These are phyloP conservation scores for Fusarium goolgardi DNA, from an alignment of 2,329 filamentous ascomycete genomes.

Conservation along the genomic window DNA sequence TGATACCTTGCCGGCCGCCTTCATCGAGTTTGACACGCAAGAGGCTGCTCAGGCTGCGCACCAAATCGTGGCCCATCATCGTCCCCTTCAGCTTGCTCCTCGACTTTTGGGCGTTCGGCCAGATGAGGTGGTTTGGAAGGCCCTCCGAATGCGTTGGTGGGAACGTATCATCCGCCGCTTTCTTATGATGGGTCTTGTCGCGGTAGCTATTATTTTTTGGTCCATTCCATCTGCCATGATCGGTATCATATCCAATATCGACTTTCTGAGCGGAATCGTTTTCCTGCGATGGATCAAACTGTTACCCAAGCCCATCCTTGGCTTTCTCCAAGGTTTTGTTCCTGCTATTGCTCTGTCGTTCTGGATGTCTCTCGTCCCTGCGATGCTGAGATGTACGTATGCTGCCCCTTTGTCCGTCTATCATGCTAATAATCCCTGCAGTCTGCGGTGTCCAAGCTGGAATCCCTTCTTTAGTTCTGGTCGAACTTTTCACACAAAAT, in stretches of 20 bases:
- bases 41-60: slow-evolving; percentile 86
- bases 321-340: slow-evolving; percentile 85
- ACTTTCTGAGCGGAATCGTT: slow-evolving; percentile 72
- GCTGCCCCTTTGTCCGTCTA: accelerated
- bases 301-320: slow-evolving; percentile 77
- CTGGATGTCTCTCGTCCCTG: slow-evolving; percentile 86
- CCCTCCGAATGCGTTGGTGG: slow-evolving; percentile 87
- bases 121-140: slow-evolving; percentile 86
- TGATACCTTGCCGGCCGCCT: slow-evolving; percentile 79
- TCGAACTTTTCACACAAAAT: slow-evolving; percentile 91
- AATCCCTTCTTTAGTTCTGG: slow-evolving; percentile 79
- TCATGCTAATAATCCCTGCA: slow-evolving; percentile 48
- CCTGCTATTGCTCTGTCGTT: slow-evolving; percentile 82
- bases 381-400: slow-evolving; percentile 73
- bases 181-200: slow-evolving; percentile 76
- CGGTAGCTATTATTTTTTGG: slow-evolving; percentile 88
- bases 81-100: slow-evolving; percentile 86
- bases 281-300: slow-evolving; percentile 79
- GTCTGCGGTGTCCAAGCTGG: slow-evolving; percentile 83
- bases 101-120: slow-evolving; percentile 87
- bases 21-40: slow-evolving; percentile 89
- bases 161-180: slow-evolving; percentile 80
- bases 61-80: slow-evolving; percentile 88
- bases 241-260: slow-evolving; percentile 86
- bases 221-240: slow-evolving; percentile 80